Evolutionary conservation across 2,329 filamentous ascomycete genomes (phyloP).

Genomic region (Ilyonectria destructans): DNA sequence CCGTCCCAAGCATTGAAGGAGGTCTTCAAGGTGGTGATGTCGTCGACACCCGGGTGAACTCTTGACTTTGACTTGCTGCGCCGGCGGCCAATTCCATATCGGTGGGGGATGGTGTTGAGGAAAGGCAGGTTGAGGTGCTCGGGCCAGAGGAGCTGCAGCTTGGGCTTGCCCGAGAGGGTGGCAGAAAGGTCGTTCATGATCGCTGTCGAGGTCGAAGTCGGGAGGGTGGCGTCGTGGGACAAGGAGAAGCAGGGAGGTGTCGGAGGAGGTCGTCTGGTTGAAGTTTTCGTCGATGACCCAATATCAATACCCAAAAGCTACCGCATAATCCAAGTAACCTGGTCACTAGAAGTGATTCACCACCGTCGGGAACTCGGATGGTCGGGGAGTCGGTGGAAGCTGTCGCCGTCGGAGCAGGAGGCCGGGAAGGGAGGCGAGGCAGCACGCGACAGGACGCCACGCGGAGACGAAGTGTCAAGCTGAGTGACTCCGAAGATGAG

Average conservation of each 20-base stretch:
- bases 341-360: conserved; percentile 41
- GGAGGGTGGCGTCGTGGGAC: conserved; percentile 22
- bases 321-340: conserved; percentile 54
- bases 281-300: conserved; percentile 45
- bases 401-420: conserved; percentile 41
- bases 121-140: conserved; percentile 61
- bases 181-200: conserved; percentile 59
- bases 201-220: conserved; percentile 31
- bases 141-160: conserved; percentile 59
- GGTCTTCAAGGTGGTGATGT: conserved; percentile 83
- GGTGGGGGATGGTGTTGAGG: conserved; percentile 60
- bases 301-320: conserved; percentile 56
- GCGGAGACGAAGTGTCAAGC: conserved; percentile 37
- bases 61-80: conserved; percentile 60
- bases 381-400: conserved; percentile 43
- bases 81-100: conserved; percentile 58
- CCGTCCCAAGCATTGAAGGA: conserved; percentile 88
- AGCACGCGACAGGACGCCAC: conserved; percentile 49
- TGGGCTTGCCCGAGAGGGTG: conserved; percentile 58
- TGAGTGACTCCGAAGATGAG: conserved; percentile 33
- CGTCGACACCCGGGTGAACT: conserved; percentile 61
- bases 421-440: conserved; percentile 31
- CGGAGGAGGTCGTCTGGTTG: conserved; percentile 33
- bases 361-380: conserved; percentile 31
- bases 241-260: conserved; percentile 26